Conservation (phyloP, 2,329 filamentous ascomycete genomes). For the Rutstroemia sp. region DNA sequence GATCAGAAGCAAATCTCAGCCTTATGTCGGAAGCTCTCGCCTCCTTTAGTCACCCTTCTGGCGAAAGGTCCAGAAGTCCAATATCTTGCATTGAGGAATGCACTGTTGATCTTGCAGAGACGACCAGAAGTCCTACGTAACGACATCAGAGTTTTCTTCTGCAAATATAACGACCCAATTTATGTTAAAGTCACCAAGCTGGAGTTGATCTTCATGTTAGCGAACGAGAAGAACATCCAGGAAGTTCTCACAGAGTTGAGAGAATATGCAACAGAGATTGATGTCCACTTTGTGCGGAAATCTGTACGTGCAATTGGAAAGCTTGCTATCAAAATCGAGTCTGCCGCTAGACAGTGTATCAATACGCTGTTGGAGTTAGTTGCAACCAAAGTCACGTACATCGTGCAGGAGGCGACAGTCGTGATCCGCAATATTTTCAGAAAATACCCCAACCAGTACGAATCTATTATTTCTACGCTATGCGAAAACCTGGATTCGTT, state of each 20-base stretch:
- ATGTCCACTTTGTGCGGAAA: constrained; percentile 97
- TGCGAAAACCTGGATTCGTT: constrained; percentile 95
- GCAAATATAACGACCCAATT: constrained; percentile 99
- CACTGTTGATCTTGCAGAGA: constrained; percentile 85
- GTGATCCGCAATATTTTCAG: constrained; percentile 99
- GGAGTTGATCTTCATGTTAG: constrained; percentile 98
- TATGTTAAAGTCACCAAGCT: constrained; percentile 99
- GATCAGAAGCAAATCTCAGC: constrained; percentile 83
- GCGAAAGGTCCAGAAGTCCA: constrained; percentile 98
- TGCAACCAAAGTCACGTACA: constrained; percentile 96
- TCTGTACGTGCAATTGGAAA: constrained; percentile 96
- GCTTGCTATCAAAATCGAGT: constrained; percentile 97
- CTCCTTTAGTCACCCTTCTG: constrained; percentile 86
- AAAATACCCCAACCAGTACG: constrained; percentile 98
- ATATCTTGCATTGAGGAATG: constrained; percentile 89
- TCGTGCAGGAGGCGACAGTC: constrained; percentile 96
- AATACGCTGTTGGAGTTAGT: constrained; percentile 88
- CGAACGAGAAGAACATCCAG: constrained; percentile 89
- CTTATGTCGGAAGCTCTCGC: constrained; percentile 87
- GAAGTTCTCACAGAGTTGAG: constrained; percentile 89
- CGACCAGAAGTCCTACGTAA: constrained; percentile 89
- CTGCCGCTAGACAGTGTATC: constrained; percentile 84
- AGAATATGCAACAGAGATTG: constrained; percentile 97
- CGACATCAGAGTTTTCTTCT: constrained; percentile 98
- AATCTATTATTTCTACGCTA: constrained; percentile 90